phyloP scores from a whole-genome alignment of 805 yeast genomes.

The Jamesozyma gamospora region DNA sequence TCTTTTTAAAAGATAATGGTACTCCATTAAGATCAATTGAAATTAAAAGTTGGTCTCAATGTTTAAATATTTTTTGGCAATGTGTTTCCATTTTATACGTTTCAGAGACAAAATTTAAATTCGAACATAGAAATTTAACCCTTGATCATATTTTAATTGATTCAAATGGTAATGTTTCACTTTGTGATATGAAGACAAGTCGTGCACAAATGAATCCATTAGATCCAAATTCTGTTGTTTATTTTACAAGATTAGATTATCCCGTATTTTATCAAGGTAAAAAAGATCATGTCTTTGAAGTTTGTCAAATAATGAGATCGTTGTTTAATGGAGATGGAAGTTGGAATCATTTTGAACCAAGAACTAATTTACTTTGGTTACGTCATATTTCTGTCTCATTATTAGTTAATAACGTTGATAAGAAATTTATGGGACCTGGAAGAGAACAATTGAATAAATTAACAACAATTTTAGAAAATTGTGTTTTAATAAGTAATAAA shows the following conservation, averaged over 20 bases:
- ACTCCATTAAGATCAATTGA: conserved; percentile 10
- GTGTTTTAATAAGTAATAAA: background rate
- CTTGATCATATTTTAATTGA: conserved; percentile 53
- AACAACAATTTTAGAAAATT: conserved; percentile 5
- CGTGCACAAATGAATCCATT: conserved; percentile 24
- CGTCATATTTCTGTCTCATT: conserved; percentile 48
- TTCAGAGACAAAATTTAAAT: conserved; percentile 43
- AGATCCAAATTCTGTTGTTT: conserved; percentile 11
- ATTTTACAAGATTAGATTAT: conserved; percentile 52
- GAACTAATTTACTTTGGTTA: conserved; percentile 54
- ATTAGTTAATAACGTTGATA: conserved; percentile 24
- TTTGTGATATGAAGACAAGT: conserved; percentile 51
- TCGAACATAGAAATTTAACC: conserved; percentile 66
- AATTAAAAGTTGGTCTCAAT: conserved; percentile 18
- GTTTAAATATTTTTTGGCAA: conserved; percentile 41
- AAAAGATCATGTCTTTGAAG: conserved; percentile 49
- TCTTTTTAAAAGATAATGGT: conserved; percentile 25
- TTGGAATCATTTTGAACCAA: conserved; percentile 27
- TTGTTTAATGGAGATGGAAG: conserved; percentile 13
- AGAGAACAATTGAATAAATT: conserved; percentile 15
- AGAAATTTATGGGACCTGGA: conserved; percentile 9
- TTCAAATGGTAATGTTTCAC: conserved; percentile 32
- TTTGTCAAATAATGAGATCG: conserved; percentile 47
- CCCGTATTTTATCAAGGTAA: conserved; percentile 56
- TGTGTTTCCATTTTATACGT: conserved; percentile 38